Base-by-base conservation (phyloP, 768 basidiomycete species). In the Rhizopogon rudus region DNA sequence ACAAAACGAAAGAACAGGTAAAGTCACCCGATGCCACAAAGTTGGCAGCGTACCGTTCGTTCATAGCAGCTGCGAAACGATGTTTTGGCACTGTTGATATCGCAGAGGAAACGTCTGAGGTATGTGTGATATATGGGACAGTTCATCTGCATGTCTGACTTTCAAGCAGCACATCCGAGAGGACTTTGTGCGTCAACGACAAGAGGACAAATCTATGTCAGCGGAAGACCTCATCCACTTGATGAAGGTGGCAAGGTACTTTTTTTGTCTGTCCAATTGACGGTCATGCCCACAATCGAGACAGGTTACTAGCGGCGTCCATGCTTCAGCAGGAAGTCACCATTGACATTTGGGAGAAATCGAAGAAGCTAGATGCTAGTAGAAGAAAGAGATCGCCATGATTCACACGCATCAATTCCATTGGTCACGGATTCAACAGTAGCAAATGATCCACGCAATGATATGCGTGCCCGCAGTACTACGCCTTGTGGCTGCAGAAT, bases 161-260 rank as follows among this genome's bases (percentile, higher is more conserved):
- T 35, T 54, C 41, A 22, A 35, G 14, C 51, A 92, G 90, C 74
- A 84, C 60, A 86, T 93, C 37, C 86, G 91, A 75, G 78, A 85
- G 5, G 87, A 91, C 54, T 93, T 92, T 63, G 87, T 80, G 28
- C 65, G 61, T 54, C 69, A 71, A 50, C 68, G 79, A 48, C 74
- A 75, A 64, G 64, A 67, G 43, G 64, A 75, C 52, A 65, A 61
- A 13, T 67, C 66, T 12, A 65, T 73, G 17, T 76, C 80, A 22
- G 71, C 83, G 0, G 83, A 91, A 20, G 82, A 88, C 56, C 73
- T 93, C 50, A 78, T 88, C 54, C 79, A 78, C 51, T 72, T 81
- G 51, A 87, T 92, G 81, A 78, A 79, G 42, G 65, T 88, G 14
- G 83, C 88, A 29, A 84, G 84, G 90, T 91, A 43, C 52, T 50